Percentiles rank a stretch among this genome's conserved stretches.
Conservation (phyloP, 1,139 yeast species). For the Meyerozyma guilliermondii region DNA sequence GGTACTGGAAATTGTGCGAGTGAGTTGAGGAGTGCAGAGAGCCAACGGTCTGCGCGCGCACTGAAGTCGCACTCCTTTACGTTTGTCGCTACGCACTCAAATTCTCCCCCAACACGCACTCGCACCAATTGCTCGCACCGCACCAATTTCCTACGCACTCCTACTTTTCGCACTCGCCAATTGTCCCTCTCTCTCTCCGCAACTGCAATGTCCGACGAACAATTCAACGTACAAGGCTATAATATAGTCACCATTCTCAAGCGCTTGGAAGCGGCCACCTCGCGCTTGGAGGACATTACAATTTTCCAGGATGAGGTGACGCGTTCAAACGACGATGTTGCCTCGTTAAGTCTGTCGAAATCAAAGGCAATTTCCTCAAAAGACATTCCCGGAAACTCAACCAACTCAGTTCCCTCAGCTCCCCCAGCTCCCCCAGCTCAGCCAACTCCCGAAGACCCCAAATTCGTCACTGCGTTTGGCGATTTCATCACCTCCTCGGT, state of each 20-base stretch:
- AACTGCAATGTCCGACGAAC: slow-evolving; percentile 35
- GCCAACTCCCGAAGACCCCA: slow-evolving; percentile 19
- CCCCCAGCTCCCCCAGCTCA: slow-evolving; percentile 1
- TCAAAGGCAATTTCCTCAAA: no score
- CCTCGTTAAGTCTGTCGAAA: no score
- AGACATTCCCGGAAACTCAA: no score
- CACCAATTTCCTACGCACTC: no score
- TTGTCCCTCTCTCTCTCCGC: no score
- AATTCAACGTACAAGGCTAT: slow-evolving; percentile 69
- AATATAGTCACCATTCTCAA: slow-evolving; percentile 78
- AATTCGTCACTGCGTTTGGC: slow-evolving; percentile 50
- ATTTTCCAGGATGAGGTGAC: slow-evolving; percentile 61
- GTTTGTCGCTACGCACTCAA: not conserved
- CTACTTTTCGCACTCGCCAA: not conserved
- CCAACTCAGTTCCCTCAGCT: not conserved
- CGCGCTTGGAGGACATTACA: slow-evolving; percentile 85
- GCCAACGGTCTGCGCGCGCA: not conserved
- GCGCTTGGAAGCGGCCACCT: slow-evolving; percentile 88
- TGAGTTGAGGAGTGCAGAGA: no score
- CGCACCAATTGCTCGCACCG: not conserved
- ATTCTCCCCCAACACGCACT: not conserved
- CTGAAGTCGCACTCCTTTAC: not conserved
- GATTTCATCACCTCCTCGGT: slow-evolving; percentile 48
- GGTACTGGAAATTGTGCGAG: no score
- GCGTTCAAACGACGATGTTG: slow-evolving; percentile 3